These are phyloP conservation scores for Boletus vermiculosoides DNA, from an alignment of 768 basidiomycete genomes.

Conservation along the genomic window DNA sequence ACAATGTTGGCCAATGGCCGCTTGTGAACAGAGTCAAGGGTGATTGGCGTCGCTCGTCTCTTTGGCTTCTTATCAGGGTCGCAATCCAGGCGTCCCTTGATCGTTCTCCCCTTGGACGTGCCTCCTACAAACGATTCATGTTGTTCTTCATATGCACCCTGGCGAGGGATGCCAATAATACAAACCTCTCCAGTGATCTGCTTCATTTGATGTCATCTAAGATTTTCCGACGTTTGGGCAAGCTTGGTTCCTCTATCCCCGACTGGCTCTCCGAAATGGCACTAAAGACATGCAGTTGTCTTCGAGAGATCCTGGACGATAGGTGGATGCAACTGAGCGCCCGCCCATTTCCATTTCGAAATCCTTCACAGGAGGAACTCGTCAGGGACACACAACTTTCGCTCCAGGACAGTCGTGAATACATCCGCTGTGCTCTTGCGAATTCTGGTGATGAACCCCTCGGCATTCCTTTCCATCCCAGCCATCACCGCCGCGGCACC, in stretches of 20 bases:
- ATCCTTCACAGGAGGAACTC: neutral
- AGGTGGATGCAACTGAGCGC: conserved; percentile 35
- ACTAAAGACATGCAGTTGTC: conserved; percentile 28
- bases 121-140: conserved; percentile 48
- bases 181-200: conserved; percentile 16
- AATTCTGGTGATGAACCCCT: too few species aligned
- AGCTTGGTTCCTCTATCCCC: conserved; percentile 9
- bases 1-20: conserved; percentile 15
- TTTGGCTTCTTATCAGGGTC: conserved; percentile 36
- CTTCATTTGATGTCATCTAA: conserved; percentile 26
- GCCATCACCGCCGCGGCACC: neutral
- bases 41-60: conserved; percentile 28
- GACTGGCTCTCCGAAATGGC: conserved; percentile 39
- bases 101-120: conserved; percentile 3
- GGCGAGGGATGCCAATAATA: conserved; percentile 18
- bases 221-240: conserved; percentile 16
- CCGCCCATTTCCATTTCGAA: conserved; percentile 6
- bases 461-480: too few species aligned
- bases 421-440: neutral
- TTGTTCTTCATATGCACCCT: conserved; percentile 36
- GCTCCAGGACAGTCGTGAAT: neutral
- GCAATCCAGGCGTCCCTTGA: conserved; percentile 26
- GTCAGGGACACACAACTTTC: neutral
- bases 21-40: neutral
- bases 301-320: conserved; percentile 23